Conservation (phyloP, 1,284 basidiomycete genomes). For the Puccinia horiana region DNA sequence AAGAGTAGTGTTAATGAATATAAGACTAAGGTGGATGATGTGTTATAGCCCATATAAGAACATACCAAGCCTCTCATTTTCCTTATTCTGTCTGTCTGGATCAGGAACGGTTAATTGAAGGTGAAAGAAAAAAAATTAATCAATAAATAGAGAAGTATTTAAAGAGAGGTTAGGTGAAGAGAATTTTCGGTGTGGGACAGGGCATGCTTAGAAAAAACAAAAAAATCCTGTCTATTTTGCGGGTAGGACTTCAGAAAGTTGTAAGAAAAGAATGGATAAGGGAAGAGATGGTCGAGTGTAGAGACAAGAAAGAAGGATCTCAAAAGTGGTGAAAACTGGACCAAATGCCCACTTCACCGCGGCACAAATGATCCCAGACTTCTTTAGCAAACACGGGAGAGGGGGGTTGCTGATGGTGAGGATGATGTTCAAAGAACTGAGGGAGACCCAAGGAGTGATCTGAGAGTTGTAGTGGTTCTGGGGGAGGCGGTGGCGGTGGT, state of each 20-base stretch:
- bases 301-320: neutral
- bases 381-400: slow-evolving; percentile 15
- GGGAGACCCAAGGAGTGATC: neutral
- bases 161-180: neutral
- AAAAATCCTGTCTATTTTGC: neutral
- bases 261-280: neutral
- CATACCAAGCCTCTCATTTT: too few relatives aligned
- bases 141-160: neutral
- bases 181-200: too few relatives aligned
- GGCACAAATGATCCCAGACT: slow-evolving; percentile 25
- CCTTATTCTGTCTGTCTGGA: too few relatives aligned
- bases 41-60: too few relatives aligned
- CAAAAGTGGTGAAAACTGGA: slow-evolving; percentile 20
- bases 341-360: slow-evolving; percentile 26
- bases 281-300: neutral
- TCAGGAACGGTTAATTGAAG: too few relatives aligned
- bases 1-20: too few relatives aligned
- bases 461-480: neutral
- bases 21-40: too few relatives aligned
- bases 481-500: neutral
- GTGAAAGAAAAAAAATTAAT: too few relatives aligned
- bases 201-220: neutral
- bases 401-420: neutral
- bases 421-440: neutral
- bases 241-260: neutral